phyloP scores from a whole-genome alignment of 1,139 yeast genomes.

The Arxiozyma slooffiae region DNA sequence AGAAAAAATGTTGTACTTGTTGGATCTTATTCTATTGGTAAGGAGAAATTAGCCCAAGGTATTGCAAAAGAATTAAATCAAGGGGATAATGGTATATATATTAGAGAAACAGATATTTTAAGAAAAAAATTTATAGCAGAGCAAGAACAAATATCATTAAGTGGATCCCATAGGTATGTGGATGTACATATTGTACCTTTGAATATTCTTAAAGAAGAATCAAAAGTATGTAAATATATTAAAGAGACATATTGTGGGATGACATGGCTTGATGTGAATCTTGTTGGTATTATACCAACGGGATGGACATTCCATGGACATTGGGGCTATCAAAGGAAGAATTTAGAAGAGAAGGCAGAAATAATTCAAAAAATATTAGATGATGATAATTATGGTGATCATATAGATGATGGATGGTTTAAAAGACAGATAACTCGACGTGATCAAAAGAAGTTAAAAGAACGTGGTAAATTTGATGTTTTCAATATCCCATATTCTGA shows the following conservation, averaged over 20 bases:
- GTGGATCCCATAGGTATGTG: background rate
- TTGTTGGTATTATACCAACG: slow-evolving; percentile 66
- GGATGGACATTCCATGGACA: slow-evolving; percentile 62
- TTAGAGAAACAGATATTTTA: slow-evolving; percentile 4
- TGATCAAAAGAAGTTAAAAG: slow-evolving; percentile 17
- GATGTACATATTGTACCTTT: slow-evolving; percentile 62
- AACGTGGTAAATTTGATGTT: slow-evolving; percentile 33
- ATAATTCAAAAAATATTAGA: slow-evolving; percentile 12
- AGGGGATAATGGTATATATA: background rate
- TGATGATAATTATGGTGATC: slow-evolving; percentile 9
- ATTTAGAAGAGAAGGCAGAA: slow-evolving; percentile 10
- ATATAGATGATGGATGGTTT: slow-evolving; percentile 15
- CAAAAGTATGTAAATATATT: slow-evolving; percentile 40
- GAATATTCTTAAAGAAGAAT: slow-evolving; percentile 37
- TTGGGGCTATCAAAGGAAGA: slow-evolving; percentile 10
- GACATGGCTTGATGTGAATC: slow-evolving; percentile 37
- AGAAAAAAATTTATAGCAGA: slow-evolving; percentile 5
- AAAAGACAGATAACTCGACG: slow-evolving; percentile 20
- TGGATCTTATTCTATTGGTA: slow-evolving; percentile 91
- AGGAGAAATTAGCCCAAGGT: slow-evolving; percentile 65
- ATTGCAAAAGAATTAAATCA: slow-evolving; percentile 6
- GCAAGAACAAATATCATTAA: background rate
- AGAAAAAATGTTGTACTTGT: slow-evolving; percentile 46
- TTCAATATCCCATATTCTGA: slow-evolving; percentile 81
- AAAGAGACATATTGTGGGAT: slow-evolving; percentile 35